phyloP scores from a whole-genome alignment of 2,329 filamentous ascomycete genomes.

The Lojkania enalia region DNA sequence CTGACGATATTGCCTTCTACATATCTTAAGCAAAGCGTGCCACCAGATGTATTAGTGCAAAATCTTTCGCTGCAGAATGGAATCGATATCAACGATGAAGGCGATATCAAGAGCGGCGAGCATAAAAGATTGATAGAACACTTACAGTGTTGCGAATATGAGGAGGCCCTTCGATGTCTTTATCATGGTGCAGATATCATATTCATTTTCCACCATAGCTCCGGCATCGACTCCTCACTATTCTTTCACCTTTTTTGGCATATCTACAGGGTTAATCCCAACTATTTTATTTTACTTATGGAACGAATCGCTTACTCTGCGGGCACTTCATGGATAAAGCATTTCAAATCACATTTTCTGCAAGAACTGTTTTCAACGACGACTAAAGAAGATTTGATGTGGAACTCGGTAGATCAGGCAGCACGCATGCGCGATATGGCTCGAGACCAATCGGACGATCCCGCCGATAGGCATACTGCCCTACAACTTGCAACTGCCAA shows the following conservation, averaged over 20 bases:
- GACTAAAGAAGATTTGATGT: background rate
- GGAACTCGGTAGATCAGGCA: background rate
- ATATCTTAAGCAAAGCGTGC: background rate
- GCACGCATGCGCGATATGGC: background rate
- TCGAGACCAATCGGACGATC: background rate
- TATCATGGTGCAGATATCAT: background rate
- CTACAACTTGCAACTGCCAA: background rate
- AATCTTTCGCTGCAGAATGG: background rate
- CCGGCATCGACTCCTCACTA: background rate
- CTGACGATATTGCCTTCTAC: background rate
- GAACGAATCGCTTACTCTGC: background rate
- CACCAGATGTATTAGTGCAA: background rate
- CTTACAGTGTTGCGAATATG: background rate
- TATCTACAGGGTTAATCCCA: background rate
- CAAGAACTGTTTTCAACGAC: background rate
- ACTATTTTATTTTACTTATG: background rate
- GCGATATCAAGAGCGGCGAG: background rate
- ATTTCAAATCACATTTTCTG: background rate
- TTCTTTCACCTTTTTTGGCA: background rate
- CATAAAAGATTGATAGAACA: background rate
- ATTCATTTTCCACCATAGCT: background rate
- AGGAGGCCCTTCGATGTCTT: background rate
- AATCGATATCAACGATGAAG: background rate
- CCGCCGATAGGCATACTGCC: background rate
- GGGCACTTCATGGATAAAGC: background rate